Conservation (phyloP, 2,329 filamentous ascomycete species). For the Apiospora rasikravindrae region DNA sequence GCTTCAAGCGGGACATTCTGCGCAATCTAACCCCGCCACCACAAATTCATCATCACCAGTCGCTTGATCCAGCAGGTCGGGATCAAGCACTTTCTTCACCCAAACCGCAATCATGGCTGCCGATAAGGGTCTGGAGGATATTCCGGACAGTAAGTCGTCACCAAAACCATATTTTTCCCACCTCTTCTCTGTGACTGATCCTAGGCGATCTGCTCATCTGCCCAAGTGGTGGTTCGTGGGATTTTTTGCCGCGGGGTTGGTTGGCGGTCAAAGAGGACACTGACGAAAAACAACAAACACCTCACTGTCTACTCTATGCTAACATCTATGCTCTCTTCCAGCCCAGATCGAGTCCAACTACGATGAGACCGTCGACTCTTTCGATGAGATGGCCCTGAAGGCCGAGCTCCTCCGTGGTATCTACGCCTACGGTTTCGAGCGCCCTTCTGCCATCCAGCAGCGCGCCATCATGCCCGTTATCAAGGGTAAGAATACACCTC, state of each 20-base stretch:
- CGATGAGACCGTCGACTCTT: slow-evolving; percentile 99
- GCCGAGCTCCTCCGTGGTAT: slow-evolving; percentile 97
- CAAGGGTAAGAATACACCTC: slow-evolving; percentile 73
- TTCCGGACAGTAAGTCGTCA: slow-evolving; percentile 81
- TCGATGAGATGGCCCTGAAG: slow-evolving; percentile 98
- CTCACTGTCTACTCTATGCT: slow-evolving; percentile 19
- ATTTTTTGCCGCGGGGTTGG: slow-evolving; percentile 8
- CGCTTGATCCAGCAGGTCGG: slow-evolving; percentile 22
- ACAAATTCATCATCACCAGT: slow-evolving; percentile 19
- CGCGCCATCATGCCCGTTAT: slow-evolving; percentile 99
- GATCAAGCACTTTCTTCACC: slow-evolving; percentile 20
- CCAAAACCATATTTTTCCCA: not conserved
- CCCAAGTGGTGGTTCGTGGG: not conserved
- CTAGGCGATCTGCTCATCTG: not conserved
- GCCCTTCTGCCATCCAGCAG: slow-evolving; percentile 99
- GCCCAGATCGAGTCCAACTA: slow-evolving; percentile 99
- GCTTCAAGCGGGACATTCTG: slow-evolving; percentile 20
- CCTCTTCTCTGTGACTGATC: not conserved
- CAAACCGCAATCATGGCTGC: slow-evolving; percentile 94
- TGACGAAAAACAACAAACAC: not conserved
- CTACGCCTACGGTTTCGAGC: slow-evolving; percentile 99
- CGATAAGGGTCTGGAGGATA: slow-evolving; percentile 97
- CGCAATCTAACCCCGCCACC: slow-evolving; percentile 43
- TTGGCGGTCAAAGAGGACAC: not conserved
- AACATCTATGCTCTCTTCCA: slow-evolving; percentile 46